Evolutionary conservation across 2,329 filamentous ascomycete genomes (phyloP).

Genomic region (Fusarium sterilihyphosum): DNA sequence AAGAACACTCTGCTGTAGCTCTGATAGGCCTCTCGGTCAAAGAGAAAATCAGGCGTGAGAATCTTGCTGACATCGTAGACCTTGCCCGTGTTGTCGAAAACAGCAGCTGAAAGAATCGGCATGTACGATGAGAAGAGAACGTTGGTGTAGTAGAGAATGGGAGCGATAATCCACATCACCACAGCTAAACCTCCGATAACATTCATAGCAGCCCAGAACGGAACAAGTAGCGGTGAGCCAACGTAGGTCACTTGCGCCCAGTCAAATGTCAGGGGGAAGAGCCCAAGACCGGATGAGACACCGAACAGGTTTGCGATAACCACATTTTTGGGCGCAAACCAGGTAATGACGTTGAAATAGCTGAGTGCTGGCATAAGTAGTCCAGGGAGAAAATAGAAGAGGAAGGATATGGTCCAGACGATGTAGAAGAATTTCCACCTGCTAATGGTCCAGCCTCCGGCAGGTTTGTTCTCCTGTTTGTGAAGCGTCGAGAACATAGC

Average conservation of each 20-base stretch:
- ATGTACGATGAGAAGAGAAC: conserved; percentile 84
- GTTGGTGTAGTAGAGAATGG: conserved; percentile 83
- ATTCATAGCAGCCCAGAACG: conserved; percentile 88
- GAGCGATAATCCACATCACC: conserved; percentile 87
- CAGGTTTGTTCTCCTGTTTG: conserved; percentile 82
- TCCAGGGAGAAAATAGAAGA: conserved; percentile 87
- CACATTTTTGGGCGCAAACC: conserved; percentile 88
- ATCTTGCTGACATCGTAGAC: conserved; percentile 86
- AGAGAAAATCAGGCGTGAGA: conserved; percentile 79
- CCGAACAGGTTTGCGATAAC: conserved; percentile 88
- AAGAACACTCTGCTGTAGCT: conserved; percentile 87
- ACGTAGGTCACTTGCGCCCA: conserved; percentile 93
- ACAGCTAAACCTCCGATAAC: conserved; percentile 82
- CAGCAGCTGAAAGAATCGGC: conserved; percentile 84
- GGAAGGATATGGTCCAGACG: conserved; percentile 75
- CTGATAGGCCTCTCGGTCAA: conserved; percentile 79
- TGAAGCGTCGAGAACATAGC: conserved; percentile 91
- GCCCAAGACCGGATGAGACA: conserved; percentile 81
- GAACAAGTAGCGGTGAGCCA: conserved; percentile 83
- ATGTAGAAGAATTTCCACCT: conserved; percentile 86
- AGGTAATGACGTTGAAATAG: conserved; percentile 90
- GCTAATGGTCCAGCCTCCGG: conserved; percentile 84
- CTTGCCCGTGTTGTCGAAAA: conserved; percentile 85
- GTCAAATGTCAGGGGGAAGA: conserved; percentile 89
- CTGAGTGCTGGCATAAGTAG: conserved; percentile 84